Conservation (phyloP, 768 basidiomycete species). For the Austroboletus eburneus region DNA sequence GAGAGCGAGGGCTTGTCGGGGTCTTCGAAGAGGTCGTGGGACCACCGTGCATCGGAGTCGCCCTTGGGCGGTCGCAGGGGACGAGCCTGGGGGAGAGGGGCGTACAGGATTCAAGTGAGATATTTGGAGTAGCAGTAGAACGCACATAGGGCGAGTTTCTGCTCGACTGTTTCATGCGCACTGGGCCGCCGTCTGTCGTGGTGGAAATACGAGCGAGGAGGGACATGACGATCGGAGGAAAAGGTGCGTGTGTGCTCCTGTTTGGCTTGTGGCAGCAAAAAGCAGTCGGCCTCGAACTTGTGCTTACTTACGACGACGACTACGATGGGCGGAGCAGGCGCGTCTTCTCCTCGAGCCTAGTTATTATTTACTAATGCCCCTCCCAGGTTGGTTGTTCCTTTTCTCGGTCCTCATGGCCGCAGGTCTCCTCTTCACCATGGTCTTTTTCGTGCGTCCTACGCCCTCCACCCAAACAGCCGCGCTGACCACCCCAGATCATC, state of each 20-base stretch:
- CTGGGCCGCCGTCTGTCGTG: conserved; percentile 27
- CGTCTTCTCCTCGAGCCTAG: conserved; percentile 14
- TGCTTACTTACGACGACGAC: background rate
- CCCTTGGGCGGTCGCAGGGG: conserved; percentile 56
- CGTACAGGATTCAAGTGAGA: too few species aligned
- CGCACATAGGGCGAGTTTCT: conserved; percentile 34
- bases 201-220: conserved; percentile 28
- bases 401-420: conserved; percentile 96
- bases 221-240: conserved; percentile 23
- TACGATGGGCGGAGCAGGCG: conserved; percentile 43
- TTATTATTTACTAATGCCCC: background rate
- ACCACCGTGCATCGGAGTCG: conserved; percentile 62
- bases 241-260: conserved; percentile 26
- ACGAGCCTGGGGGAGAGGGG: too few species aligned
- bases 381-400: conserved; percentile 92
- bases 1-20: conserved; percentile 54
- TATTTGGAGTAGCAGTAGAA: too few species aligned
- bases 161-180: conserved; percentile 29
- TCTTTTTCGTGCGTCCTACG: conserved; percentile 84
- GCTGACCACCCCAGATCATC: conserved; percentile 88
- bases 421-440: conserved; percentile 94
- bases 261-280: conserved; percentile 29
- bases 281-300: conserved; percentile 1
- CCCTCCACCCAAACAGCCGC: too few species aligned
- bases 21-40: conserved; percentile 65